phyloP scores from a whole-genome alignment of 202 grass and related monocot species.

The Zoysia matrella region DNA sequence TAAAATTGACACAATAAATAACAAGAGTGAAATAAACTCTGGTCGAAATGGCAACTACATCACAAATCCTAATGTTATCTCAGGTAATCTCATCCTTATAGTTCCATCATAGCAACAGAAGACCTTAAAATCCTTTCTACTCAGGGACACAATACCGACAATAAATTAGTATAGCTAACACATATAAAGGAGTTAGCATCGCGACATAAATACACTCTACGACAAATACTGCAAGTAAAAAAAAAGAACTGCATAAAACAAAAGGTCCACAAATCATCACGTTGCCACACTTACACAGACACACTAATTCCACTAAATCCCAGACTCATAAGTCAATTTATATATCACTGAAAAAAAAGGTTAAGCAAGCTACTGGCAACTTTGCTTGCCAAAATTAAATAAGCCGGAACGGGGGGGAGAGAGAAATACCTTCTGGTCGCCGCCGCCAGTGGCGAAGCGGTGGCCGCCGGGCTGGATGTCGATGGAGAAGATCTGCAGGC shows the following conservation, averaged over 20 bases:
- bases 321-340: neutral
- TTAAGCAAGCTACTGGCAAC: neutral
- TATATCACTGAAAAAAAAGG: neutral
- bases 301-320: neutral
- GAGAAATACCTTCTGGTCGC: constrained; percentile 85
- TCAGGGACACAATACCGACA: neutral
- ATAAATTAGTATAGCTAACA: neutral
- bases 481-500: constrained; percentile 99
- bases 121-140: neutral
- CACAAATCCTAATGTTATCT: constrained; percentile 4
- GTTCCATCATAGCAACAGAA: neutral
- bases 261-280: neutral
- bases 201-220: neutral
- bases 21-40: neutral
- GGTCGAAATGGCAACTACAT: neutral
- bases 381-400: no score
- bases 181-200: neutral
- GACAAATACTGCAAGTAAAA: neutral
- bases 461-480: constrained; percentile 85
- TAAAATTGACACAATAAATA: neutral
- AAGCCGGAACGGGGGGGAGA: no score
- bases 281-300: neutral
- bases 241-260: neutral
- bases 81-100: neutral
- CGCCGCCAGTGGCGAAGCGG: constrained; percentile 89